These are phyloP conservation scores for Simplicillium sp. DNA, from an alignment of 2,329 filamentous ascomycete genomes.

Conservation along the genomic window DNA sequence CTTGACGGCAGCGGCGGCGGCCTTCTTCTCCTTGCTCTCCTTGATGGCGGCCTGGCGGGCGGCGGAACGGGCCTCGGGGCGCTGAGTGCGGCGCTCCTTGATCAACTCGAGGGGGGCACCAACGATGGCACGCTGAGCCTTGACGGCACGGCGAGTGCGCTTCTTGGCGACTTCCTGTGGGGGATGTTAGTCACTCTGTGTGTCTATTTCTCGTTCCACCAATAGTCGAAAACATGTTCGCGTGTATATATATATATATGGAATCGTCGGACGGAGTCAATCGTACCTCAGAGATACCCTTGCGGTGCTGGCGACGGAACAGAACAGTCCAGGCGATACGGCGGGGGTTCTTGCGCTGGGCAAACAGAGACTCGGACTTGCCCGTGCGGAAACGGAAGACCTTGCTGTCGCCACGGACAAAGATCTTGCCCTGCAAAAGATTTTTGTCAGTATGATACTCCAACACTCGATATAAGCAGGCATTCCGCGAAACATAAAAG, in stretches of 20 bases:
- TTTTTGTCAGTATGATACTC: background rate
- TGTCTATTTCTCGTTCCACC: constrained; percentile 4
- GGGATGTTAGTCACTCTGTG: constrained; percentile 27
- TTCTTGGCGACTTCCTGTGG: constrained; percentile 98
- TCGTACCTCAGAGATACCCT: constrained; percentile 99
- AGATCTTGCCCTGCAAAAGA: constrained; percentile 84
- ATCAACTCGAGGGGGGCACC: constrained; percentile 99
- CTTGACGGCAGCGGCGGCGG: constrained; percentile 78
- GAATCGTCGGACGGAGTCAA: constrained; percentile 1
- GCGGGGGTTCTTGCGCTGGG: constrained; percentile 99
- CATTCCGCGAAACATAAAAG: too few species aligned
- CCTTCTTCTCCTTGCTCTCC: constrained; percentile 98
- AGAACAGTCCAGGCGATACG: constrained; percentile 98
- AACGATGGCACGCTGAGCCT: constrained; percentile 97
- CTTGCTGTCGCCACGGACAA: constrained; percentile 99
- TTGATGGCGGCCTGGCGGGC: constrained; percentile 86
- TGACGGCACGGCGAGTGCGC: constrained; percentile 95
- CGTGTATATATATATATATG: too few species aligned
- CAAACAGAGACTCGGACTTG: constrained; percentile 99
- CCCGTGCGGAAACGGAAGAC: constrained; percentile 99
- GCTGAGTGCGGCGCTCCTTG: constrained; percentile 94
- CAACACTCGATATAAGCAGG: too few species aligned
- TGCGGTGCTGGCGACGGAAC: constrained; percentile 98
- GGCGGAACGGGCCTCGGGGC: constrained; percentile 90
- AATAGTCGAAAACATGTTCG: background rate